A percentile compares a stretch with the other conserved stretches of the same genome.
phyloP scores from a whole-genome alignment of 805 yeast genomes.

The Kazachstania bromeliacearum region DNA sequence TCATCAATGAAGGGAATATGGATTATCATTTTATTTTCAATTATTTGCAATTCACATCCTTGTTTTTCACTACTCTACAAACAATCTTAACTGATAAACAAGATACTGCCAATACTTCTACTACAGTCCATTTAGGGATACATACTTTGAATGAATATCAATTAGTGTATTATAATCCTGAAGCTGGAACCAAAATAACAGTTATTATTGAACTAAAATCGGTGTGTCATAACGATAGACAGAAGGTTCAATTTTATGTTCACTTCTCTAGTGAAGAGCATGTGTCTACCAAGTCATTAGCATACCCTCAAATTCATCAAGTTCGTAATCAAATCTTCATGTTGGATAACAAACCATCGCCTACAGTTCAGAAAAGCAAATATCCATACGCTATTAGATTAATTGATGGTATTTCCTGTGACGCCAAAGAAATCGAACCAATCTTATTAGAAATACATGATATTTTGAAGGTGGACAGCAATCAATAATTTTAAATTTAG shows the following conservation, averaged over 20 bases:
- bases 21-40: conserved; percentile 29
- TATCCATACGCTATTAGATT: conserved; percentile 18
- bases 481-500: no score
- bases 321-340: conserved; percentile 25
- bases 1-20: conserved; percentile 20
- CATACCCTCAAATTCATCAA: conserved; percentile 23
- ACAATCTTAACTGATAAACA: conserved; percentile 9
- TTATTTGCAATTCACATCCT: conserved; percentile 28
- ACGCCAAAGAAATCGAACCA: conserved; percentile 20
- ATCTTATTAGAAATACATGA: conserved; percentile 23
- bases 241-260: conserved; percentile 20
- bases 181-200: conserved; percentile 20
- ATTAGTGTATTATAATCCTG: conserved; percentile 21
- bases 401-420: conserved; percentile 26
- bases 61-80: conserved; percentile 19
- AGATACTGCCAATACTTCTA: conserved; percentile 3
- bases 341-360: conserved; percentile 12
- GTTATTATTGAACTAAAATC: conserved; percentile 23
- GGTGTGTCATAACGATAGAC: conserved; percentile 21
- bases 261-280: conserved; percentile 27
- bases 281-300: conserved; percentile 20
- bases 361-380: conserved; percentile 1
- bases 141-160: conserved; percentile 27
- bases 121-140: conserved; percentile 19
- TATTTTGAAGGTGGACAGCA: conserved; percentile 8